Conservation (phyloP, 73 alveolate genomes). For the Paramecium biaurelia region DNA sequence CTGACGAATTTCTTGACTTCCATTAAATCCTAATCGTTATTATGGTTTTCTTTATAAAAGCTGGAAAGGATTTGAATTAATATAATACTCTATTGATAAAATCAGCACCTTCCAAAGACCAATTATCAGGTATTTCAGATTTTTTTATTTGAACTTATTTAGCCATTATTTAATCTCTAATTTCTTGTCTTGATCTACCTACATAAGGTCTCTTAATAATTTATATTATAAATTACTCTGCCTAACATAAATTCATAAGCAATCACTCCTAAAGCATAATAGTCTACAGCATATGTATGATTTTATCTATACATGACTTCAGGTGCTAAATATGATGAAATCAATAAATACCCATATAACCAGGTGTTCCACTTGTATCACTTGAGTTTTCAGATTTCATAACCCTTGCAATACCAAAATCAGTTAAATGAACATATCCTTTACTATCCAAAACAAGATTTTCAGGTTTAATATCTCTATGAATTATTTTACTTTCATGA, state of each 20-base stretch:
- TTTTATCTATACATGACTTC: conserved; percentile 89
- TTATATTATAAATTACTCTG: conserved; percentile 52
- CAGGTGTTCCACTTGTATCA: conserved; percentile 96
- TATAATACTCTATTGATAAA: conserved; percentile 80
- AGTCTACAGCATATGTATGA: conserved; percentile 83
- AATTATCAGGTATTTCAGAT: conserved; percentile 89
- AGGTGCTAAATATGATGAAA: conserved; percentile 70
- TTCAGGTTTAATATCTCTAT: conserved; percentile 82
- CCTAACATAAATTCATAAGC: conserved; percentile 85
- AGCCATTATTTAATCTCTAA: conserved; percentile 93
- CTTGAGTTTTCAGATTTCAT: conserved; percentile 90
- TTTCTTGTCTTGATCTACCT: conserved; percentile 94
- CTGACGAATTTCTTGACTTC: conserved; percentile 90
- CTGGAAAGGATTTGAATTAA: conserved; percentile 26
- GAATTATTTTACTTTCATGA: conserved; percentile 71
- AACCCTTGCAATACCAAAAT: conserved; percentile 93
- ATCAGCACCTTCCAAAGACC: conserved; percentile 98
- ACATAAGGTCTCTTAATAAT: conserved; percentile 85
- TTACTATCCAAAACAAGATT: conserved; percentile 70
- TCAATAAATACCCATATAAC: conserved; percentile 75
- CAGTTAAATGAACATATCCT: conserved; percentile 84
- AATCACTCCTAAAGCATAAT: conserved; percentile 83
- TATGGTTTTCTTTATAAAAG: conserved; percentile 76
- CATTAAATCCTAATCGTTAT: conserved; percentile 89
- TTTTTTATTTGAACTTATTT: conserved; percentile 82